phyloP scores from a whole-genome alignment of 306 rosid genomes.

The Cucurbita moschata region DNA sequence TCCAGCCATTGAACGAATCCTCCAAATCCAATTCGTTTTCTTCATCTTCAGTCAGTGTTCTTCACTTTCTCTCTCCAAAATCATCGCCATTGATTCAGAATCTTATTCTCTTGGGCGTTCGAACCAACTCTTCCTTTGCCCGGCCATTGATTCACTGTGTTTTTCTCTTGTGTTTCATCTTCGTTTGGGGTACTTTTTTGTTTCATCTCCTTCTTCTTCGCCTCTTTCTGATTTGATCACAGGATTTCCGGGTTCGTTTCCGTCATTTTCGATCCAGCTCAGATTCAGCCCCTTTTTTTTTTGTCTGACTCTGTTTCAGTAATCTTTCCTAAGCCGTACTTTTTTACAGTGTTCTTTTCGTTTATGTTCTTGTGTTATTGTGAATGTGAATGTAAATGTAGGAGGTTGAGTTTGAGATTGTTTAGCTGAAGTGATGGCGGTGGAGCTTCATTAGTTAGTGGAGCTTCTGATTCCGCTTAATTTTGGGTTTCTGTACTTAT shows the following conservation, averaged over 20 bases:
- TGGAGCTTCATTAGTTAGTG: neutral
- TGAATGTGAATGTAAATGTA: neutral
- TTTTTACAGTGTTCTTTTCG: neutral
- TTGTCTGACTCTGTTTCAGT: neutral
- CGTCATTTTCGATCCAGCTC: slow-evolving; percentile 36
- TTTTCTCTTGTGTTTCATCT: slow-evolving; percentile 7
- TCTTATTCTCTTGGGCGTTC: neutral
- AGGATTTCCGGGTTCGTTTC: neutral
- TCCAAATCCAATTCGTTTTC: slow-evolving; percentile 2
- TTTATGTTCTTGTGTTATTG: neutral
- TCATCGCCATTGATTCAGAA: slow-evolving; percentile 12
- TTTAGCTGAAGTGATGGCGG: neutral
- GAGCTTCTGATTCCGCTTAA: neutral
- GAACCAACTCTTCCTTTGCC: slow-evolving; percentile 7
- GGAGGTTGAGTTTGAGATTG: neutral
- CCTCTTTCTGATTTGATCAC: neutral
- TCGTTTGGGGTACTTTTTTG: neutral
- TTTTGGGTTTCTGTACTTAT: neutral
- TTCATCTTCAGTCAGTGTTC: neutral
- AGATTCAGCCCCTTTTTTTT: slow-evolving; percentile 2
- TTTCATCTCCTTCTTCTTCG: neutral
- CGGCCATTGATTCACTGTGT: slow-evolving; percentile 28
- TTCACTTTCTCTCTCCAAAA: neutral
- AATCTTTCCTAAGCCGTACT: slow-evolving; percentile 5
- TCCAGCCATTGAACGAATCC: slow-evolving; percentile 4